Evolutionary conservation across 2,329 filamentous ascomycete species (phyloP).

Genomic region (Zelopaecilomyces penicillatus): DNA sequence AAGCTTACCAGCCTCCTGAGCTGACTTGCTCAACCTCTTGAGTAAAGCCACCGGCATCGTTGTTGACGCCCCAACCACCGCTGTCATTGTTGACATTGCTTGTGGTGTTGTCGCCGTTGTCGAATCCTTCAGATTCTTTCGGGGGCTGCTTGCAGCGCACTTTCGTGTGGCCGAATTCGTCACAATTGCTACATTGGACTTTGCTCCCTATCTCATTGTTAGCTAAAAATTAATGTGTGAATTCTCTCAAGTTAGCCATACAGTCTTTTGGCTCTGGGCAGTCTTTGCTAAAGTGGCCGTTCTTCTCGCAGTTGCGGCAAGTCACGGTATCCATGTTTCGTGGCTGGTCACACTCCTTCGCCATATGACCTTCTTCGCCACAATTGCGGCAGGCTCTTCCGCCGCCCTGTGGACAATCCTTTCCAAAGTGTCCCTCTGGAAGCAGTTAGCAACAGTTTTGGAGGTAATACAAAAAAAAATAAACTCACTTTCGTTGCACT

Average conservation of each 20-base stretch:
- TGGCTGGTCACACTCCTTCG: conserved; percentile 41
- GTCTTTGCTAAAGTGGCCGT: conserved; percentile 54
- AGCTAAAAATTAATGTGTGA: conserved; percentile 5
- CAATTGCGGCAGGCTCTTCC: conserved; percentile 53
- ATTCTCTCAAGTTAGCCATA: conserved; percentile 14
- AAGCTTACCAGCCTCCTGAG: conserved; percentile 5
- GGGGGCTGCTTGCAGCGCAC: conserved; percentile 27
- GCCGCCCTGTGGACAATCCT: conserved; percentile 55
- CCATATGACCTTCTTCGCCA: conserved; percentile 51
- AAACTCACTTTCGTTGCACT: conserved; percentile 52
- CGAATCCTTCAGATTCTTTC: conserved; percentile 6
- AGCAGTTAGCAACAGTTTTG: conserved; percentile 6
- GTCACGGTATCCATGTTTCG: conserved; percentile 37
- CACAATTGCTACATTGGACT: conserved; percentile 30
- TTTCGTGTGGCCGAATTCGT: conserved; percentile 31
- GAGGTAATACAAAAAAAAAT: background rate
- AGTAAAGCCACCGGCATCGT: background rate
- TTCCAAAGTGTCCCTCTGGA: conserved; percentile 51
- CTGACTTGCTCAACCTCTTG: background rate
- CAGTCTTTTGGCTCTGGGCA: conserved; percentile 47
- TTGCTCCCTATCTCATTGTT: conserved; percentile 26
- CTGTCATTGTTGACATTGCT: background rate
- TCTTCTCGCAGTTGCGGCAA: conserved; percentile 53
- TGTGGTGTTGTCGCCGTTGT: background rate
- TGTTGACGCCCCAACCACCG: background rate